Conservation (phyloP, 345 rosid genomes). For the Leavenworthia alabamica region DNA sequence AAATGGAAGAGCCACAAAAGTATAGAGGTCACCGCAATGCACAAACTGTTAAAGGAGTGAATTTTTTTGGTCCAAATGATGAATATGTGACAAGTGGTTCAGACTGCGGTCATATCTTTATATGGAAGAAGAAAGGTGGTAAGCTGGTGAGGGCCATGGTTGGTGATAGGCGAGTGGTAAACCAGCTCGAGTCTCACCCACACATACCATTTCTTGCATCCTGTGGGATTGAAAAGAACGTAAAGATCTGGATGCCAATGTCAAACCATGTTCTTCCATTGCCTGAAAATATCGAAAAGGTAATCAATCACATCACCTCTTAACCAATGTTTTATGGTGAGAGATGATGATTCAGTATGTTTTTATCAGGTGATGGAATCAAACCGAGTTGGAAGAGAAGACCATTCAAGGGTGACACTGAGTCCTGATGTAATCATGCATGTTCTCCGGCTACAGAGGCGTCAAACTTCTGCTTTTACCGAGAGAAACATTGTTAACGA, state of each 20-base stretch:
- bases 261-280: slow-evolving; percentile 31
- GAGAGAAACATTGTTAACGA: slow-evolving; percentile 45
- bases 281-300: slow-evolving; percentile 45
- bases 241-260: slow-evolving; percentile 53
- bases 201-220: slow-evolving; percentile 42
- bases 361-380: slow-evolving; percentile 66
- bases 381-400: slow-evolving; percentile 49
- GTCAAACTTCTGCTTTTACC: slow-evolving; percentile 39
- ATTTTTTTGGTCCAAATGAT: slow-evolving; percentile 55
- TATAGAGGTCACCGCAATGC: slow-evolving; percentile 54
- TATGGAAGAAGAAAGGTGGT: slow-evolving; percentile 54
- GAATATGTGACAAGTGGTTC: slow-evolving; percentile 59
- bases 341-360: no score
- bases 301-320: slow-evolving; percentile 6
- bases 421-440: slow-evolving; percentile 68
- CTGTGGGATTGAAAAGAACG: slow-evolving; percentile 50
- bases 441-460: slow-evolving; percentile 55
- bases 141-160: slow-evolving; percentile 46
- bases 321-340: neutral
- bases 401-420: slow-evolving; percentile 38
- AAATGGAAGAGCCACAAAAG: slow-evolving; percentile 40
- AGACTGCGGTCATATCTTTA: slow-evolving; percentile 59
- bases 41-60: slow-evolving; percentile 55
- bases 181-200: slow-evolving; percentile 56
- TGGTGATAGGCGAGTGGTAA: slow-evolving; percentile 53